Conservation (phyloP, 805 yeast species). For the Metschnikowia chrysomelidarum region DNA sequence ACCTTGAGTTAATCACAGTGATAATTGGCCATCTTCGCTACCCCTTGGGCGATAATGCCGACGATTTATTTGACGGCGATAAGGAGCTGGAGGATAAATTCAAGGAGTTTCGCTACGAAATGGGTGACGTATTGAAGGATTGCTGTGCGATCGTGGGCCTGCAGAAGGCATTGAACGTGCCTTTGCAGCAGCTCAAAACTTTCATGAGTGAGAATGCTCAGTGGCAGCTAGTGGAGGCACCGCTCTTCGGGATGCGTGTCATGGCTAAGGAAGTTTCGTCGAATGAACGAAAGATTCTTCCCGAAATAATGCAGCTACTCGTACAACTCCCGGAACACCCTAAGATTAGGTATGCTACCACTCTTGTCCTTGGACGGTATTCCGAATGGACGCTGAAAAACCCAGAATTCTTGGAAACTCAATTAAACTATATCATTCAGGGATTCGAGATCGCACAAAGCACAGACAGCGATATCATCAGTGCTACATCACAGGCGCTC, state of each 20-base stretch:
- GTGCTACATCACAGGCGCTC: conserved; percentile 90
- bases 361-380: conserved; percentile 91
- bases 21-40: conserved; percentile 71
- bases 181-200: conserved; percentile 59
- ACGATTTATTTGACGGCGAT: conserved; percentile 58
- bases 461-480: conserved; percentile 48
- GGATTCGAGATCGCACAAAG: conserved; percentile 49
- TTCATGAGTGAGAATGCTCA: conserved; percentile 32
- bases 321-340: conserved; percentile 78
- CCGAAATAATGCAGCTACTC: conserved; percentile 69
- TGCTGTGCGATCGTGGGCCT: conserved; percentile 92
- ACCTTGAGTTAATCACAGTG: conserved; percentile 54
- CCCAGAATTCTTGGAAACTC: conserved; percentile 77
- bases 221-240: conserved; percentile 91
- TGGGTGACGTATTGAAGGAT: conserved; percentile 97
- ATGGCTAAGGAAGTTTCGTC: conserved; percentile 89
- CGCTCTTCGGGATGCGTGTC: conserved; percentile 83
- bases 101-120: conserved; percentile 89
- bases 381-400: conserved; percentile 93
- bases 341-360: conserved; percentile 87
- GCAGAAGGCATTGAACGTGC: conserved; percentile 62
- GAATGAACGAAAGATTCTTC: conserved; percentile 64
- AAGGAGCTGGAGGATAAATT: conserved; percentile 88
- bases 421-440: conserved; percentile 75
- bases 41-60: conserved; percentile 46